A percentile compares a stretch with the other conserved stretches of the same genome.
Evolutionary conservation across 768 basidiomycete species (phyloP).

Genomic region (Xerocomus potaroensis): DNA sequence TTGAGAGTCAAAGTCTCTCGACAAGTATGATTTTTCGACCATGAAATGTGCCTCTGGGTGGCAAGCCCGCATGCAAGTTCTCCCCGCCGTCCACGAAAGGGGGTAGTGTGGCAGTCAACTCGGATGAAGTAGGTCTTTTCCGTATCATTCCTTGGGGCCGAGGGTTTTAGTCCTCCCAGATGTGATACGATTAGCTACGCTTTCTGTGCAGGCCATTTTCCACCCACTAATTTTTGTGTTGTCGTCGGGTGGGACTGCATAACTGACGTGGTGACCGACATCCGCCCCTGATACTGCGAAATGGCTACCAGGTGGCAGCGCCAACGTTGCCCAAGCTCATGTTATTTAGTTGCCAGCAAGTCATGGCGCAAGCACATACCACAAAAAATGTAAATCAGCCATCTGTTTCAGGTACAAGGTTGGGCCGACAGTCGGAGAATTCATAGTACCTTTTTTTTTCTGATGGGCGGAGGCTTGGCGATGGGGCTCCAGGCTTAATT

Average conservation of each 20-base stretch:
- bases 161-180: constrained; percentile 14
- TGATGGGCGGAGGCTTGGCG: constrained; percentile 5
- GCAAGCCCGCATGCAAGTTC: too few relatives aligned
- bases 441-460: neutral
- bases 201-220: neutral
- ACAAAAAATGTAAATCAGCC: constrained; percentile 24
- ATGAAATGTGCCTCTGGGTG: too few relatives aligned
- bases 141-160: constrained; percentile 24
- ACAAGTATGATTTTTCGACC: constrained; percentile 21
- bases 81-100: constrained; percentile 16
- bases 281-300: neutral
- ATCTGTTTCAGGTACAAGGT: constrained; percentile 11
- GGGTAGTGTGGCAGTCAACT: constrained; percentile 24
- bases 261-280: neutral
- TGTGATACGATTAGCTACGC: constrained; percentile 15
- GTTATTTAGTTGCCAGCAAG: too few relatives aligned
- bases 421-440: neutral
- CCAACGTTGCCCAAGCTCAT: too few relatives aligned
- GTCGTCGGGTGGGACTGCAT: constrained; percentile 7
- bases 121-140: constrained; percentile 11
- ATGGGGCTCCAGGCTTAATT: constrained; percentile 6
- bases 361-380: too few relatives aligned
- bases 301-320: too few relatives aligned
- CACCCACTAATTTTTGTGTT: neutral
- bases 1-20: constrained; percentile 12